Base-by-base conservation (phyloP, 2,329 filamentous ascomycete species). In the Pleoardoris graminearum region DNA sequence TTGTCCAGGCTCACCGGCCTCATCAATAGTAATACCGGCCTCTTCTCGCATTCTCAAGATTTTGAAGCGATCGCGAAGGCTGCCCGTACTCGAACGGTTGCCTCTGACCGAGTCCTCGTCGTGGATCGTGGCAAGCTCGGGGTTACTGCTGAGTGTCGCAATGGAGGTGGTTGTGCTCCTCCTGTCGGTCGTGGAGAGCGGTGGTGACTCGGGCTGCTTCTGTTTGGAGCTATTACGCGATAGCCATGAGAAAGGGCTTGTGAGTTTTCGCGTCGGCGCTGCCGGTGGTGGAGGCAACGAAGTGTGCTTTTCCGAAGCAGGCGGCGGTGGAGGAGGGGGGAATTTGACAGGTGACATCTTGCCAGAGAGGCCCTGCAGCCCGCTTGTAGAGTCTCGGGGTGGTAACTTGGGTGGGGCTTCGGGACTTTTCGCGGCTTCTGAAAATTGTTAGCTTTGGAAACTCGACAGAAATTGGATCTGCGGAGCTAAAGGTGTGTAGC, bases 91-190 rank as follows among this genome's bases (percentile, higher is more conserved):
- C 57, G 63, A 63, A 23, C 71, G 62, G 41, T 72, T 69, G 41
- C 67, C 16, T 61, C 52, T 23, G 55, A 50, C 45, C 64, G 51
- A 35, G 66, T 72, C 23, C 41, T 72, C 75, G 66, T 93, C 89
- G 32, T 91, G 89, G n/a, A 91, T 79, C 66, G 84, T 86, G 75
- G 85, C 85, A 54, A 91, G 75, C 67, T 96, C 91, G 3, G 89
- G 84, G 62, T 92, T 93, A 72, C 90, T 95, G 30, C 83, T 84
- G 43, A 92, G 68, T 0, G 91, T 95, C 17, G 87, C 86, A 46
- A 92, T 80, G 0, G 91, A 95, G 62, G 90, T 90, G 45, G 84
- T 85, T 0, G 91, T 96, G 66, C 93, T 90, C 68, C 90, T 82
- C 62, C 87, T 77, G 35, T 74, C 70, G 22, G 70, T 58, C 55